Evolutionary conservation across 805 yeast species (phyloP), one percentile per base, ranked within the genome.

Genomic region (Pichia insulana): DNA sequence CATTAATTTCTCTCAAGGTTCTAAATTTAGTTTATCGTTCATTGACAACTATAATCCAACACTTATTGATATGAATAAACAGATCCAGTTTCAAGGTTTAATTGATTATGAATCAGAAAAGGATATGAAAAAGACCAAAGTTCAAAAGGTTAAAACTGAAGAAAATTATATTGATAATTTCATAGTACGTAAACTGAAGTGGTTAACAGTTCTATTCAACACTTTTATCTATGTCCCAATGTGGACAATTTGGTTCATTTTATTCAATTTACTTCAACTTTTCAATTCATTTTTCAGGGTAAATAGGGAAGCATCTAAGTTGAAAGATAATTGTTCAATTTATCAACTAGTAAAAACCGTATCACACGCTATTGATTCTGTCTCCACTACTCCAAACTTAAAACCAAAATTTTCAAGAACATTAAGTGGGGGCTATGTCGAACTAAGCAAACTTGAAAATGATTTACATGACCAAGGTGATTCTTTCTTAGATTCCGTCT

Each of bases 401-500:
- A 48, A 55, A 44, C 63, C 65, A 3, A 37, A 41, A 3, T 37
- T 60, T 22, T 39, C 54, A 8, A 54, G 50, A 36, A 46, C 49
- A 6, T 39, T 61, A 18, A 54, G 59, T 34, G 60, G 57, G 41
- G 45, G 57, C 7, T 57, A 57, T 17, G 39, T 45, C 7, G 58
- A 50, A 27, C 49, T 59, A 27, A 64, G 59, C 31, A 56, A 51
- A 11, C 50, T 69, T 19, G 73, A 69, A 44, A 64, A 62, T 31
- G 66, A 70, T 15, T 59, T 80, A 18, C 72, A 71, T 26, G 84
- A 78, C 48, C 78, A 74, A 44, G 76, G 81, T 13, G 88, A 81
- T 46, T 70, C 63, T 20, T 70, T 82, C 42, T 72, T 83, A 49
- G 87, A 81, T 47, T 73, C 81, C 15, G 70, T 78, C 13, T 77